Conservation (phyloP, 495 filamentous ascomycete species). For the Trichoderma gamsii region DNA sequence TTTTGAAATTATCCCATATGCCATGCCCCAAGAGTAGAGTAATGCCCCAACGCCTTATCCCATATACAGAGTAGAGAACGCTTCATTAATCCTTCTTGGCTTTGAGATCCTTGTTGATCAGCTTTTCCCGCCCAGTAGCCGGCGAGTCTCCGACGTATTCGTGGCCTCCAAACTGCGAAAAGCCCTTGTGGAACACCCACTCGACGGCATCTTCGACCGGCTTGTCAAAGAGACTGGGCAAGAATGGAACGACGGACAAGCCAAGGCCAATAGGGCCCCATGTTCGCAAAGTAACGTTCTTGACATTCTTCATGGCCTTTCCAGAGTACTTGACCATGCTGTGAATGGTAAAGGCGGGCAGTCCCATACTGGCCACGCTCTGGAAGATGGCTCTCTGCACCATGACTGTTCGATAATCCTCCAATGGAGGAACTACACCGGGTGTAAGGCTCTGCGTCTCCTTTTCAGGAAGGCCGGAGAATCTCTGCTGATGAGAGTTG, state of each 20-base stretch:
- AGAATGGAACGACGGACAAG: constrained; percentile 76
- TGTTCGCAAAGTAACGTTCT: constrained; percentile 66
- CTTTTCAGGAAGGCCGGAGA: constrained; percentile 27
- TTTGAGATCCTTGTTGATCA: constrained; percentile 44
- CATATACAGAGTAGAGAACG: not conserved
- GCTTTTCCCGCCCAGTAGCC: constrained; percentile 50
- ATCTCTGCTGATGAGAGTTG: constrained; percentile 33
- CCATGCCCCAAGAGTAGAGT: not conserved
- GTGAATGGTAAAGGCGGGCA: constrained; percentile 95
- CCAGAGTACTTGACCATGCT: constrained; percentile 84
- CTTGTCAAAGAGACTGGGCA: constrained; percentile 87
- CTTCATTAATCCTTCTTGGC: constrained; percentile 42
- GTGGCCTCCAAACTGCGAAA: constrained; percentile 63
- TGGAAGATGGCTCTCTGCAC: constrained; percentile 86
- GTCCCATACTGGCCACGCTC: constrained; percentile 81
- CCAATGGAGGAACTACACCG: constrained; percentile 63
- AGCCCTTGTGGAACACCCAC: constrained; percentile 77
- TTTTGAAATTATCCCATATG: not conserved
- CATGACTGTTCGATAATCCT: constrained; percentile 91
- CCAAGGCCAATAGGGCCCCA: constrained; percentile 92
- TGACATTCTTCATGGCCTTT: constrained; percentile 67
- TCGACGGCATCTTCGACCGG: constrained; percentile 88
- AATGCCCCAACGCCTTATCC: constrained; percentile 1
- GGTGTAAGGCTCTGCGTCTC: constrained; percentile 25
- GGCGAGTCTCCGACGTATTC: constrained; percentile 46